Percentiles rank a stretch among this genome's conserved stretches.
Evolutionary conservation across 2,329 filamentous ascomycete genomes (phyloP).

Genomic region (Didymella pomorum): DNA sequence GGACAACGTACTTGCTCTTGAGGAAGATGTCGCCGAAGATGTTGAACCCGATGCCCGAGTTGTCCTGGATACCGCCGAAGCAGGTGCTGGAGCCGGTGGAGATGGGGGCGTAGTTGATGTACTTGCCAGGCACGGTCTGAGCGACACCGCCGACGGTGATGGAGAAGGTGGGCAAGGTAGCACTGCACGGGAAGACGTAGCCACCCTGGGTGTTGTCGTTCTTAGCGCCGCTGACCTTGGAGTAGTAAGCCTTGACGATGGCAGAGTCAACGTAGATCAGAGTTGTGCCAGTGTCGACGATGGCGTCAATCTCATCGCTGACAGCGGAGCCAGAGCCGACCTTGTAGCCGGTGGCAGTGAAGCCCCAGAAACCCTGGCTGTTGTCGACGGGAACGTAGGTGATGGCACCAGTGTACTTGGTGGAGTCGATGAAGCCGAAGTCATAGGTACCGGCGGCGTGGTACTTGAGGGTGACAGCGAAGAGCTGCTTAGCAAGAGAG

Average conservation of each 20-base stretch:
- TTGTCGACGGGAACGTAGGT: constrained; percentile 64
- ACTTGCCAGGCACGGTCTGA: constrained; percentile 61
- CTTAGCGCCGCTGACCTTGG: constrained; percentile 60
- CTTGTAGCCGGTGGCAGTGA: constrained; percentile 64
- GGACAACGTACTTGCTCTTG: constrained; percentile 78
- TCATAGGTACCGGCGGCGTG: constrained; percentile 60
- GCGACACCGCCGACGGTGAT: constrained; percentile 60
- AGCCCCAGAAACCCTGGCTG: constrained; percentile 69
- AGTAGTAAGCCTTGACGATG: constrained; percentile 68
- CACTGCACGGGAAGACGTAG: constrained; percentile 62
- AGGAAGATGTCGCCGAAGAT: constrained; percentile 83
- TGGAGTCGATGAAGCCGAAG: constrained; percentile 66
- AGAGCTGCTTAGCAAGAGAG: constrained; percentile 61
- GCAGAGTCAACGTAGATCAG: constrained; percentile 66
- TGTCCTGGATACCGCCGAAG: constrained; percentile 78
- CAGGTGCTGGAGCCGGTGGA: constrained; percentile 59
- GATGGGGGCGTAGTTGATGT: constrained; percentile 63
- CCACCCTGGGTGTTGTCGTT: constrained; percentile 61
- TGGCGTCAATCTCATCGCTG: constrained; percentile 58
- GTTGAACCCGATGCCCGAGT: constrained; percentile 64
- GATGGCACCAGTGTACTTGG: constrained; percentile 66
- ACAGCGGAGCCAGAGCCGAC: constrained; percentile 57
- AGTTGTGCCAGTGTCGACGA: constrained; percentile 76
- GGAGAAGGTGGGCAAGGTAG: constrained; percentile 62
- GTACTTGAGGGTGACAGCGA: constrained; percentile 66